Evolutionary conservation across 2,329 filamentous ascomycete species (phyloP).

Genomic region (Xylariaceae sp.): DNA sequence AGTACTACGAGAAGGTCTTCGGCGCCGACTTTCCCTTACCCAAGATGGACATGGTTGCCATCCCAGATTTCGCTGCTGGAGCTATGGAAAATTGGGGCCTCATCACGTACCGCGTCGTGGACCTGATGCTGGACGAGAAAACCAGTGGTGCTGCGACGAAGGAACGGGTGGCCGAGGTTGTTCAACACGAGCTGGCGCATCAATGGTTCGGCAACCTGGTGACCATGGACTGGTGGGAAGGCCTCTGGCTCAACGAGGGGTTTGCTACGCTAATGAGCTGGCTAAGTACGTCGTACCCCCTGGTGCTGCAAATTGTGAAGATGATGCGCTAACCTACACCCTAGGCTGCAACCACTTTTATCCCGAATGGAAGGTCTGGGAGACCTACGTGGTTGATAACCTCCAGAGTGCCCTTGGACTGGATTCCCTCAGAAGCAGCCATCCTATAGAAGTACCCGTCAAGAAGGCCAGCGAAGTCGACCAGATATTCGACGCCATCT

Average conservation of each 20-base stretch:
- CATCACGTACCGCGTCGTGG: conserved; percentile 89
- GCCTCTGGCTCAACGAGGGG: conserved; percentile 90
- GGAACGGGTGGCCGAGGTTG: conserved; percentile 88
- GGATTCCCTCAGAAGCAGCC: conserved; percentile 87
- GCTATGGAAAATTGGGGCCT: conserved; percentile 99
- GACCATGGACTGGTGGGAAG: conserved; percentile 99
- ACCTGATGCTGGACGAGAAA: conserved; percentile 86
- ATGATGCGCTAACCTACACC: no score
- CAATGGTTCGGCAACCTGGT: conserved; percentile 98
- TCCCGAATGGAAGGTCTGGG: conserved; percentile 97
- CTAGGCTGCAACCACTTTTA: conserved; percentile 83
- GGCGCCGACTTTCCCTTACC: conserved; percentile 78
- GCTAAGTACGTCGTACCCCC: conserved; percentile 41
- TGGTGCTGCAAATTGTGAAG: no score
- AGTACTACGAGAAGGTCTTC: conserved; percentile 94
- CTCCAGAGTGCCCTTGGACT: conserved; percentile 80
- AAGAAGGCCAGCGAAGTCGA: conserved; percentile 95
- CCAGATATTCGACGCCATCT: conserved; percentile 97
- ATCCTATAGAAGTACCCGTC: conserved; percentile 93
- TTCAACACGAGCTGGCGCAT: conserved; percentile 94
- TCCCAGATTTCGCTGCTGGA: conserved; percentile 90
- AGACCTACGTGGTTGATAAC: conserved; percentile 89
- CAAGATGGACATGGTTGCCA: conserved; percentile 95
- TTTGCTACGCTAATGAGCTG: conserved; percentile 90
- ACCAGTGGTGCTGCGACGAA: conserved; percentile 81